Percentiles rank a stretch among this genome's conserved stretches.
Conservation (phyloP, 164 flowering plant genomes). For the Liriodendron chinense region DNA sequence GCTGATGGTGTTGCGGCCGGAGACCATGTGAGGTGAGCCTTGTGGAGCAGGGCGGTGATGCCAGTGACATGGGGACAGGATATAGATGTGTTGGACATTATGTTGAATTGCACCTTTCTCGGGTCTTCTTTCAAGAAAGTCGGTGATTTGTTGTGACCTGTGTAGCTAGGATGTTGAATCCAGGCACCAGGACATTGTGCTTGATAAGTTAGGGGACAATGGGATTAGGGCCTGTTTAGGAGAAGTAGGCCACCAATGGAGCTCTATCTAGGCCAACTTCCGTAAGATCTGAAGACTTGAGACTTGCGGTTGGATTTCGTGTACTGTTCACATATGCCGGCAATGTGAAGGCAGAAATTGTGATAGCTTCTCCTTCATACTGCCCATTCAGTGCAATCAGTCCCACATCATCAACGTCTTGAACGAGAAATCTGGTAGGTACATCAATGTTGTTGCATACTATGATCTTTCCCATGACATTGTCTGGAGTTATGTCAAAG, state of each 20-base stretch:
- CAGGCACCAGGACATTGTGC: neutral
- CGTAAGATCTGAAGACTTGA: neutral
- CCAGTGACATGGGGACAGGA: conserved; percentile 12
- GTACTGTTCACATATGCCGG: conserved; percentile 3
- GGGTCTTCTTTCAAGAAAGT: neutral
- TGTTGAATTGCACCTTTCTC: conserved; percentile 6
- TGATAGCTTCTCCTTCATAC: neutral
- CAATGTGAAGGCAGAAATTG: neutral
- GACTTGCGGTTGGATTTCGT: neutral
- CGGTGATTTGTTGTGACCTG: neutral
- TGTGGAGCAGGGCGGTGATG: conserved; percentile 2
- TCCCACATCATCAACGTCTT: conserved; percentile 5
- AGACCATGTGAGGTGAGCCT: conserved; percentile 1
- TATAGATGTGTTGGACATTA: conserved; percentile 6
- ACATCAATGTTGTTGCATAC: neutral
- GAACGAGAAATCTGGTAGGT: neutral
- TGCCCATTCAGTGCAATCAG: neutral
- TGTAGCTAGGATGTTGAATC: conserved; percentile 11
- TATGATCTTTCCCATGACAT: conserved; percentile 13
- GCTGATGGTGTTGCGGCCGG: conserved; percentile 10
- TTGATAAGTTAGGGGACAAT: neutral
- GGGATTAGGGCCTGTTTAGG: conserved; percentile 9
- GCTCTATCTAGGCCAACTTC: neutral
- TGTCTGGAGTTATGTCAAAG: neutral
- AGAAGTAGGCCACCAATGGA: conserved; percentile 7